These are phyloP conservation scores for Didymella sp. DNA, from an alignment of 2,329 filamentous ascomycete species.

Conservation along the genomic window DNA sequence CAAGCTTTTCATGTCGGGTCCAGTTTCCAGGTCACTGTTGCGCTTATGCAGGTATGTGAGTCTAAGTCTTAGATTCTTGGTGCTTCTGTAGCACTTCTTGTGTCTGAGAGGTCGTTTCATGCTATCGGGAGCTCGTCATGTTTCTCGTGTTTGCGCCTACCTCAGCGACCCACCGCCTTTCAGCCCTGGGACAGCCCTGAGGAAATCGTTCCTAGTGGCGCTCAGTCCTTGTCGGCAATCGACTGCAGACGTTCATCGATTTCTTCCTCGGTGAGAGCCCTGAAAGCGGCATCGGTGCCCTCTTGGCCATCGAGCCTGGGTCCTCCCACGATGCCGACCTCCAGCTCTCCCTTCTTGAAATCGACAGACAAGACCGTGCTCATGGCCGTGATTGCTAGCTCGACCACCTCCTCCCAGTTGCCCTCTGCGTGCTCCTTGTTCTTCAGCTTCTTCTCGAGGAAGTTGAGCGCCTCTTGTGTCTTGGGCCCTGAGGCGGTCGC, in stretches of 20 bases:
- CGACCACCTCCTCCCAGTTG: conserved; percentile 95
- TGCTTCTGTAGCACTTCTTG: conserved; percentile 36
- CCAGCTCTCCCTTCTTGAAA: conserved; percentile 99
- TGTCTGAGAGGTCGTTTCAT: conserved; percentile 40
- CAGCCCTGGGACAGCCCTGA: conserved; percentile 26
- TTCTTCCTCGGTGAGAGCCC: conserved; percentile 92
- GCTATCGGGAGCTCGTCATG: conserved; percentile 38
- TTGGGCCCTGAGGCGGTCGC: conserved; percentile 96
- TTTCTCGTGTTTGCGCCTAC: conserved; percentile 30
- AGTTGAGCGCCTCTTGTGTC: conserved; percentile 98
- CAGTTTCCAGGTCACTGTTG: conserved; percentile 38
- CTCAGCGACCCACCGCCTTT: conserved; percentile 35
- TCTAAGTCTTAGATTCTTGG: conserved; percentile 44
- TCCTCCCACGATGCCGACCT: conserved; percentile 95
- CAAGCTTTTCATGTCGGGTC: conserved; percentile 22
- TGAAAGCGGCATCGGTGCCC: conserved; percentile 79
- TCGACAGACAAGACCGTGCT: conserved; percentile 98
- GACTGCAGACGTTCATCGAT: conserved; percentile 98
- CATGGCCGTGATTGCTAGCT: conserved; percentile 92
- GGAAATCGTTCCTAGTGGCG: conserved; percentile 61
- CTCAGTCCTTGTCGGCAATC: conserved; percentile 97
- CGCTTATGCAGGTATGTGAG: conserved; percentile 44
- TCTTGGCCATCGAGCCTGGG: conserved; percentile 83
- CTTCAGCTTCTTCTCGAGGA: conserved; percentile 99
- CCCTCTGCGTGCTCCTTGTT: conserved; percentile 96